Conservation (phyloP, 768 basidiomycete species). For the Gloeopeniophorella convolvens region DNA sequence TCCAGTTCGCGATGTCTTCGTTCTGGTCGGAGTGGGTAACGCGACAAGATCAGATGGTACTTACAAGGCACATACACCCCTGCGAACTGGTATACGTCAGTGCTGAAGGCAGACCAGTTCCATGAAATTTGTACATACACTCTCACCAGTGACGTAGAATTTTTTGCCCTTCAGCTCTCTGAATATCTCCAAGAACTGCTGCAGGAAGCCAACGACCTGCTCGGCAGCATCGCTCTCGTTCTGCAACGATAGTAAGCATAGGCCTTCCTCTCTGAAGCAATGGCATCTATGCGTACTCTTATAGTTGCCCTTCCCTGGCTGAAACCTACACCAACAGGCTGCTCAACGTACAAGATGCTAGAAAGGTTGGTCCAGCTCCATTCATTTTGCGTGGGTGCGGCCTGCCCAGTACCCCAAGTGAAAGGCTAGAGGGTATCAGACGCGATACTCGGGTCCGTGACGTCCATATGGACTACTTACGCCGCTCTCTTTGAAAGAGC, state of each 20-base stretch:
- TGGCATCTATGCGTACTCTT: slow-evolving; percentile 20
- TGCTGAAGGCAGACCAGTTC: neutral
- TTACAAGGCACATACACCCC: slow-evolving; percentile 60
- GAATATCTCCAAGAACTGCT: slow-evolving; percentile 73
- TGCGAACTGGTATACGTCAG: slow-evolving; percentile 59
- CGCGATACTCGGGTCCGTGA: neutral
- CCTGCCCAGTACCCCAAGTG: slow-evolving; percentile 57
- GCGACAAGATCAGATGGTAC: slow-evolving; percentile 29
- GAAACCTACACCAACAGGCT: slow-evolving; percentile 75
- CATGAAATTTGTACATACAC: slow-evolving; percentile 49
- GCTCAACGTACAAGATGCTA: slow-evolving; percentile 68
- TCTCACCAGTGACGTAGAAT: slow-evolving; percentile 65
- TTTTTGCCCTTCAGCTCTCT: slow-evolving; percentile 67
- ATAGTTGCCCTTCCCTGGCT: slow-evolving; percentile 64
- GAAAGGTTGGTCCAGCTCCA: slow-evolving; percentile 78
- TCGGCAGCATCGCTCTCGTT: slow-evolving; percentile 53
- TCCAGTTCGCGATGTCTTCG: slow-evolving; percentile 68
- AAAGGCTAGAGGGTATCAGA: slow-evolving; percentile 53
- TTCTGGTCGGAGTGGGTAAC: neutral
- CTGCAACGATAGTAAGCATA: slow-evolving; percentile 14
- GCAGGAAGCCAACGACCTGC: slow-evolving; percentile 54
- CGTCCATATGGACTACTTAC: slow-evolving; percentile 33
- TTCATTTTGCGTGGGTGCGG: slow-evolving; percentile 55
- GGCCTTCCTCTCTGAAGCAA: neutral
- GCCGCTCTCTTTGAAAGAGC: slow-evolving; percentile 68